Percentiles rank a stretch among this genome's conserved stretches.
phyloP scores from a whole-genome alignment of 2,329 filamentous ascomycete genomes.

The Penicillium sp. region DNA sequence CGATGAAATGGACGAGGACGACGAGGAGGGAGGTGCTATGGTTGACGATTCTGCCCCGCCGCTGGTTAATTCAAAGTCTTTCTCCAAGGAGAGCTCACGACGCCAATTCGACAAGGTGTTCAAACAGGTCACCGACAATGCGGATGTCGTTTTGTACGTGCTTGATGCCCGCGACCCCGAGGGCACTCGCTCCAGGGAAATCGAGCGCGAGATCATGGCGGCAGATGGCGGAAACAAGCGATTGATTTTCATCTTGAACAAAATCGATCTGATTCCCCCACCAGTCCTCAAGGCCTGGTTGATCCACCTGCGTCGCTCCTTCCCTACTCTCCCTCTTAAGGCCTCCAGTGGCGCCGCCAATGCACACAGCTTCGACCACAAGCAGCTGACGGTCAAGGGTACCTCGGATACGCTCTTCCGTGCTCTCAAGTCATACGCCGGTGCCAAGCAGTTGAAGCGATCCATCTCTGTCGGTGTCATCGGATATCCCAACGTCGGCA shows the following conservation, averaged over 20 bases:
- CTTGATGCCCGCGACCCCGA: conserved; percentile 89
- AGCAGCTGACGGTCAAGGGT: conserved; percentile 78
- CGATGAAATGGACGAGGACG: conserved; percentile 50
- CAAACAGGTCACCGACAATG: conserved; percentile 83
- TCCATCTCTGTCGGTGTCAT: conserved; percentile 89
- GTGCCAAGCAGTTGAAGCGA: conserved; percentile 78
- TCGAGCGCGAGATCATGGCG: conserved; percentile 89
- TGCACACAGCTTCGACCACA: conserved; percentile 88
- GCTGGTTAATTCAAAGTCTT: conserved; percentile 27
- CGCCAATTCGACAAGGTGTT: conserved; percentile 94
- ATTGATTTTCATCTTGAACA: conserved; percentile 88
- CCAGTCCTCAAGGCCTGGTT: conserved; percentile 82
- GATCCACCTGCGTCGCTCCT: conserved; percentile 75
- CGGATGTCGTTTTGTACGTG: conserved; percentile 89
- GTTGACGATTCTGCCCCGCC: conserved; percentile 52
- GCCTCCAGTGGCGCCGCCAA: conserved; percentile 79
- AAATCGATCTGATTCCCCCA: conserved; percentile 85
- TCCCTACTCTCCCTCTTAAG: conserved; percentile 84
- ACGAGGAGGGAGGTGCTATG: conserved; percentile 49
- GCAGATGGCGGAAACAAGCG: conserved; percentile 78
- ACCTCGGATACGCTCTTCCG: conserved; percentile 83
- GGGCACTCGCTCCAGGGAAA: conserved; percentile 82
- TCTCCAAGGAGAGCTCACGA: conserved; percentile 61
- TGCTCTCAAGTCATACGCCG: conserved; percentile 83
- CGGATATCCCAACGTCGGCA: conserved; percentile 93